Evolutionary conservation across 2,329 filamentous ascomycete species (phyloP).

Genomic region (Botryotinia convoluta): DNA sequence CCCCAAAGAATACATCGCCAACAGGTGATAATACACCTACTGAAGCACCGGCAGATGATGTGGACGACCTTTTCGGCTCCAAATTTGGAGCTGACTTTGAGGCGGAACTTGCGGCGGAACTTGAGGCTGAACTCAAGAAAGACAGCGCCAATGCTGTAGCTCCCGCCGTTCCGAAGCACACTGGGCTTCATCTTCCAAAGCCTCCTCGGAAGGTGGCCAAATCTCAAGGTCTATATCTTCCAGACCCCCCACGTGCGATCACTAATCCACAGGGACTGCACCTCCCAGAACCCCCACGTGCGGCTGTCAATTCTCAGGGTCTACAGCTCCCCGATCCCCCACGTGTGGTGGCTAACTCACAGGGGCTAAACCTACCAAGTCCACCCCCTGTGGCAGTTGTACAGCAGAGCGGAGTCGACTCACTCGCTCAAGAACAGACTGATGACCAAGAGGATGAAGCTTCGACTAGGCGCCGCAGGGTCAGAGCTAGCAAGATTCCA

Average conservation of each 20-base stretch:
- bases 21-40: not conserved
- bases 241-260: not conserved
- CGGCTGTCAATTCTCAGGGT: not conserved
- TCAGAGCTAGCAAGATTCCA: not conserved
- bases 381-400: accelerated
- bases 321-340: not conserved
- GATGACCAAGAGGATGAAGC: not conserved
- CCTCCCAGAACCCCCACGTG: not conserved
- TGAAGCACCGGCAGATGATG: not conserved
- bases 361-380: not conserved
- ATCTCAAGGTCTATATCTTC: not conserved
- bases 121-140: not conserved
- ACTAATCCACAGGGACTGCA: not conserved
- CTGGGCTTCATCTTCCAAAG: not conserved
- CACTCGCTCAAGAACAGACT: not conserved
- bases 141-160: not conserved
- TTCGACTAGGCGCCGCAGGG: not conserved
- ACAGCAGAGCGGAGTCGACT: accelerated
- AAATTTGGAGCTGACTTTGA: not conserved
- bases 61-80: not conserved
- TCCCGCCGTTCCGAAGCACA: no score
- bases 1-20: accelerated
- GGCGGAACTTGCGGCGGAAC: not conserved
- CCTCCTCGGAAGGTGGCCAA: not conserved
- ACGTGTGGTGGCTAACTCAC: not conserved